phyloP scores from a whole-genome alignment of 768 basidiomycete genomes.

The Tulasnella sp. region DNA sequence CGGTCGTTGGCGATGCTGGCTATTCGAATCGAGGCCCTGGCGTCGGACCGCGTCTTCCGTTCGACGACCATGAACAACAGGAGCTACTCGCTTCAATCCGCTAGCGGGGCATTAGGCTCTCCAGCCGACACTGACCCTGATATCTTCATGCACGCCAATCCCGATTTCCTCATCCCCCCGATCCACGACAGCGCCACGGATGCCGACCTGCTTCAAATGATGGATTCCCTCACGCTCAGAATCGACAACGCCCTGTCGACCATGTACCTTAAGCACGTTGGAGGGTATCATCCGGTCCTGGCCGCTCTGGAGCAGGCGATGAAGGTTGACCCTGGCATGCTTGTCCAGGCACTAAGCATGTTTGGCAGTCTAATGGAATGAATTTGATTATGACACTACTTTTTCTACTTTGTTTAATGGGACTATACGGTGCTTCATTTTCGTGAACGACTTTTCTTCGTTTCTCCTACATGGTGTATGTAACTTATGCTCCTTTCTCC shows the following conservation, averaged over 20 bases:
- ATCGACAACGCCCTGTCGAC: slow-evolving; percentile 58
- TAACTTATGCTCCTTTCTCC: neutral
- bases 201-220: slow-evolving; percentile 54
- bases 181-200: slow-evolving; percentile 62
- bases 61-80: slow-evolving; percentile 21
- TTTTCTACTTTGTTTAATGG: neutral
- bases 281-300: slow-evolving; percentile 5
- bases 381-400: neutral
- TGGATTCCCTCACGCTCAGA: slow-evolving; percentile 64
- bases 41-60: slow-evolving; percentile 49
- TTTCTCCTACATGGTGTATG: neutral
- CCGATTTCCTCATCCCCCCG: slow-evolving; percentile 51
- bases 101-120: neutral
- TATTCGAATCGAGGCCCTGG: slow-evolving; percentile 67
- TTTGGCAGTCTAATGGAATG: neutral
- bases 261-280: slow-evolving; percentile 18
- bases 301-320: slow-evolving; percentile 8
- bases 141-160: slow-evolving; percentile 44
- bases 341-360: slow-evolving; percentile 14
- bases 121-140: slow-evolving; percentile 19
- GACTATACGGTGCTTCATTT: neutral
- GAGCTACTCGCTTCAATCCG: neutral
- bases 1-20: slow-evolving; percentile 60
- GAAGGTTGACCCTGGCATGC: slow-evolving; percentile 11
- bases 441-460: neutral